A percentile compares a stretch with the other conserved stretches of the same genome.
Conservation (phyloP, 2,329 filamentous ascomycete species). For the Phaeosphaeriaceae sp. region DNA sequence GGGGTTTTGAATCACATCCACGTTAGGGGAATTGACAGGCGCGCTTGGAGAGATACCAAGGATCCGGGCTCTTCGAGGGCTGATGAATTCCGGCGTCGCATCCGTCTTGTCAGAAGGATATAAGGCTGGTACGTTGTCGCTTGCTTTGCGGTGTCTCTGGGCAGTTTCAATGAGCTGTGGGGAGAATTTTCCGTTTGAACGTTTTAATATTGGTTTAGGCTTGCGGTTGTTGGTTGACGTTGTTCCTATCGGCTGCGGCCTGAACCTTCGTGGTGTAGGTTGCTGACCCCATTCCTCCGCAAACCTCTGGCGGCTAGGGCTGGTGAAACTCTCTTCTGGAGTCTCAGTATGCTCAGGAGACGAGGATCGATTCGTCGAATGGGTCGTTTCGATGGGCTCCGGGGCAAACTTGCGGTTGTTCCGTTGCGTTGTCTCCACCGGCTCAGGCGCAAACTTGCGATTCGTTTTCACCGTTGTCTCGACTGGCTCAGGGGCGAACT, state of each 20-base stretch:
- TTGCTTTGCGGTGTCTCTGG: constrained; percentile 71
- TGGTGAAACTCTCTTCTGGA: constrained; percentile 20
- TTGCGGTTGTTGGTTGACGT: constrained; percentile 28
- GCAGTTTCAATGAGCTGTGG: constrained; percentile 85
- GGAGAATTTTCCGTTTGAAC: constrained; percentile 64
- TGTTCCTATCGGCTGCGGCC: constrained; percentile 38
- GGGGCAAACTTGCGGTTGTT: constrained; percentile 60
- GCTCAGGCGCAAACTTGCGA: constrained; percentile 54
- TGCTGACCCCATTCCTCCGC: constrained; percentile 34
- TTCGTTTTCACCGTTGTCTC: constrained; percentile 64
- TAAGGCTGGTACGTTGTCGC: constrained; percentile 68
- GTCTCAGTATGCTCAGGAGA: constrained; percentile 38
- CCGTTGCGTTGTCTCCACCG: constrained; percentile 60
- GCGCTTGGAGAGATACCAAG: constrained; percentile 58
- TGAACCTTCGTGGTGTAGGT: constrained; percentile 33
- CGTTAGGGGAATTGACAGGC: constrained; percentile 44
- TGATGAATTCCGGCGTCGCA: constrained; percentile 62
- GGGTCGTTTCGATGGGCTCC: constrained; percentile 45
- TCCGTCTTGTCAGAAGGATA: constrained; percentile 75
- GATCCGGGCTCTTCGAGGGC: constrained; percentile 47
- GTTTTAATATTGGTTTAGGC: constrained; percentile 33
- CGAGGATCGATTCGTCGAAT: constrained; percentile 52
- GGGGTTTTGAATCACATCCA: constrained; percentile 39
- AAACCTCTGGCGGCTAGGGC: constrained; percentile 37
- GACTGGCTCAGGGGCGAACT: constrained; percentile 46